A percentile compares a stretch with the other conserved stretches of the same genome.
Evolutionary conservation across 208 protist species (phyloP).

Genomic region (Lotmaria passim): DNA sequence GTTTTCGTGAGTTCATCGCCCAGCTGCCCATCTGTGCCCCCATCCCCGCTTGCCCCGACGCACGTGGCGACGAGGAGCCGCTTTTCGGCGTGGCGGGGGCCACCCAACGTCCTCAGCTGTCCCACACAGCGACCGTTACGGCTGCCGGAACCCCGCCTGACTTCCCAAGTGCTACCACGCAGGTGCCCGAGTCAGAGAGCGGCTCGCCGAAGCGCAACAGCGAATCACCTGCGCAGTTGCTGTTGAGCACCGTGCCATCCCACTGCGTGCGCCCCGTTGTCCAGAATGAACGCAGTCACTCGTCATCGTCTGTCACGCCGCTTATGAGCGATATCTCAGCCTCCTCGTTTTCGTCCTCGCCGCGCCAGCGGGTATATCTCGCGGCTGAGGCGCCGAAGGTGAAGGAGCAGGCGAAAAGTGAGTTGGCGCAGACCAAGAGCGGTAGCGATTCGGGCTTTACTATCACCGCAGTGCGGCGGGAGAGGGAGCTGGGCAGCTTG

Average conservation of each 20-base stretch:
- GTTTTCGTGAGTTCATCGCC: constrained; percentile 23
- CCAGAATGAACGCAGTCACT: background rate
- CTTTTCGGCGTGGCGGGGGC: background rate
- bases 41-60: background rate
- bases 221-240: background rate
- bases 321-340: background rate
- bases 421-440: background rate
- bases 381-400: background rate
- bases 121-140: background rate
- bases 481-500: background rate
- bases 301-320: background rate
- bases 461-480: background rate
- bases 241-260: constrained; percentile 1
- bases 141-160: too few species aligned
- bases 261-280: background rate
- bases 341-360: background rate
- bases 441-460: background rate
- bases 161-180: too few species aligned
- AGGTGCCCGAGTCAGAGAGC: background rate
- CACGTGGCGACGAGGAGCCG: background rate
- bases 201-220: background rate
- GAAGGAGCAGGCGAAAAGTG: background rate
- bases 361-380: background rate
- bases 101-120: background rate
- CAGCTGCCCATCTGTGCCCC: background rate